phyloP scores from a whole-genome alignment of 306 rosid genomes.

The Quercus wislizeni region DNA sequence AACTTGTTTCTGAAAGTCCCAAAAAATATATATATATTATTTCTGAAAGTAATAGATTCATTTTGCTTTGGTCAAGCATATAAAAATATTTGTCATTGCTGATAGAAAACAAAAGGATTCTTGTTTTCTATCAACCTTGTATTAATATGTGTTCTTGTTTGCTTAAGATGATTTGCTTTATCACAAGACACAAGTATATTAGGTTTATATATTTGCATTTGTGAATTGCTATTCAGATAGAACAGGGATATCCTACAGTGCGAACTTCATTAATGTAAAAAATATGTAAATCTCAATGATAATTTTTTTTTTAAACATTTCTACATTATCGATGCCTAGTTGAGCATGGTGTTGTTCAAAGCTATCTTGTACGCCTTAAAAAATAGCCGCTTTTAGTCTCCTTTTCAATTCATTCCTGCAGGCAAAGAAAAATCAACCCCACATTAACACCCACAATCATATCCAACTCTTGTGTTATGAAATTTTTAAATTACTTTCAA shows the following conservation, averaged over 20 bases:
- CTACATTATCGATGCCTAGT: too few relatives aligned
- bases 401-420: conserved; percentile 66
- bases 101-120: background rate
- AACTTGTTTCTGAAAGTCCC: background rate
- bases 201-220: background rate
- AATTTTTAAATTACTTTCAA: too few relatives aligned
- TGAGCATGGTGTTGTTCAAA: background rate
- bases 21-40: too few relatives aligned
- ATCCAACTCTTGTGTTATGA: too few relatives aligned
- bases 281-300: too few relatives aligned
- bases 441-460: background rate
- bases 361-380: conserved; percentile 17
- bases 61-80: background rate
- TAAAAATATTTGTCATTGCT: background rate
- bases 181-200: too few relatives aligned
- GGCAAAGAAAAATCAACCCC: background rate
- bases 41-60: background rate
- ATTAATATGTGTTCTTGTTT: too few relatives aligned
- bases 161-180: background rate
- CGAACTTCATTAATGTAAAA: too few relatives aligned
- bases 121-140: background rate
- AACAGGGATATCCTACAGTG: too few relatives aligned
- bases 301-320: too few relatives aligned
- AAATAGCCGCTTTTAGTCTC: conserved; percentile 43
- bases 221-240: too few relatives aligned